These are phyloP conservation scores for Kazachstania africana DNA, from an alignment of 805 yeast genomes.

Conservation along the genomic window DNA sequence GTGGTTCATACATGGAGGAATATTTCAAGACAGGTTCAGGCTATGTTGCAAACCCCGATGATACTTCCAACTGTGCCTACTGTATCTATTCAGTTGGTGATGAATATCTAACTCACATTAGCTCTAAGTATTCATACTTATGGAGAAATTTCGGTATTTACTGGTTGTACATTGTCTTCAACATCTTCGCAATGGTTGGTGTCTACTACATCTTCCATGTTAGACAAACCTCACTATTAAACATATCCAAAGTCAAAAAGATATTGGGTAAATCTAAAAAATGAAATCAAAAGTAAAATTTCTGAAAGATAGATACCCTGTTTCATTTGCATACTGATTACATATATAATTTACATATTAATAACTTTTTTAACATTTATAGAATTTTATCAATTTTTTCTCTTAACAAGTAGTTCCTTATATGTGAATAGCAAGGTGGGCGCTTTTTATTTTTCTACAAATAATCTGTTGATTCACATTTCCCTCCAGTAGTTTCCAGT, in stretches of 20 bases:
- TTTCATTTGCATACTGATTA: too few relatives aligned
- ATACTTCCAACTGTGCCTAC: constrained; percentile 40
- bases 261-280: constrained; percentile 4
- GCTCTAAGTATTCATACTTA: constrained; percentile 24
- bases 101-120: constrained; percentile 32
- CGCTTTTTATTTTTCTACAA: too few relatives aligned
- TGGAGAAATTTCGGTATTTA: constrained; percentile 55
- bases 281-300: background rate
- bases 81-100: constrained; percentile 47
- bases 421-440: too few relatives aligned
- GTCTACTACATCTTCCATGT: constrained; percentile 45
- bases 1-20: constrained; percentile 14
- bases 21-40: constrained; percentile 14
- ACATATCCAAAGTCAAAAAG: constrained; percentile 1
- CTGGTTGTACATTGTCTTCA: constrained; percentile 37
- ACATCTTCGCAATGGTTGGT: constrained; percentile 30
- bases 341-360: too few relatives aligned
- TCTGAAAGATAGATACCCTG: too few relatives aligned
- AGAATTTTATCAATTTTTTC: too few relatives aligned
- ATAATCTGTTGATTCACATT: too few relatives aligned
- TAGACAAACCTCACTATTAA: constrained; percentile 2
- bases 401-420: too few relatives aligned
- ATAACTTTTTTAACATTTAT: too few relatives aligned
- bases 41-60: constrained; percentile 16
- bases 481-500: too few relatives aligned